These are phyloP conservation scores for Elsinoe fawcettii DNA, from an alignment of 2,329 filamentous ascomycete species.

Conservation along the genomic window DNA sequence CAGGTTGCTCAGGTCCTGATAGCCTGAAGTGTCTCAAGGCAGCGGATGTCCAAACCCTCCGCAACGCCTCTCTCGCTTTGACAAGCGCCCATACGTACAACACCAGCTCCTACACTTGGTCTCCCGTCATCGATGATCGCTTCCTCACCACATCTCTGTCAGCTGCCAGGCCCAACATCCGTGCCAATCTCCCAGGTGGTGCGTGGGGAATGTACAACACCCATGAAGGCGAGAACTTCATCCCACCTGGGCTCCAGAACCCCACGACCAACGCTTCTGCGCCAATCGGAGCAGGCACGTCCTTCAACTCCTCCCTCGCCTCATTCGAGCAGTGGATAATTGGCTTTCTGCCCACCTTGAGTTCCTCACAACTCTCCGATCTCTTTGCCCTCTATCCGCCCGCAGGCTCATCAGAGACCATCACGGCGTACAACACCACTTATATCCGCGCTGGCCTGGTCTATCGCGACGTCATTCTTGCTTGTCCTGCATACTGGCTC, in stretches of 20 bases:
- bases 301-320: conserved; percentile 43
- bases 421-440: conserved; percentile 42
- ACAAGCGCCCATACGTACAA: conserved; percentile 45
- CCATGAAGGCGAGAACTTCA: conserved; percentile 56
- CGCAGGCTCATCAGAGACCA: conserved; percentile 41
- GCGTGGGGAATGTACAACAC: conserved; percentile 52
- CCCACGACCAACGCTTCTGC: conserved; percentile 25
- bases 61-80: conserved; percentile 46
- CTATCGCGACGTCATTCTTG: conserved; percentile 51
- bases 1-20: conserved; percentile 42
- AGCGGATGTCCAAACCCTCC: conserved; percentile 46
- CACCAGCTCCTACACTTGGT: conserved; percentile 52
- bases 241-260: conserved; percentile 43
- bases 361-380: conserved; percentile 31
- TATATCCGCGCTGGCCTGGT: conserved; percentile 49
- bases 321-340: conserved; percentile 48
- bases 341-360: conserved; percentile 47
- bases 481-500: conserved; percentile 55
- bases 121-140: conserved; percentile 50
- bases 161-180: conserved; percentile 31
- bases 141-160: conserved; percentile 47
- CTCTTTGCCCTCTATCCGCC: conserved; percentile 44
- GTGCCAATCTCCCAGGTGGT: conserved; percentile 40
- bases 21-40: conserved; percentile 49
- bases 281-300: conserved; percentile 24